phyloP scores from a whole-genome alignment of 169 alveolate species.

The Toxoplasma gondii region DNA sequence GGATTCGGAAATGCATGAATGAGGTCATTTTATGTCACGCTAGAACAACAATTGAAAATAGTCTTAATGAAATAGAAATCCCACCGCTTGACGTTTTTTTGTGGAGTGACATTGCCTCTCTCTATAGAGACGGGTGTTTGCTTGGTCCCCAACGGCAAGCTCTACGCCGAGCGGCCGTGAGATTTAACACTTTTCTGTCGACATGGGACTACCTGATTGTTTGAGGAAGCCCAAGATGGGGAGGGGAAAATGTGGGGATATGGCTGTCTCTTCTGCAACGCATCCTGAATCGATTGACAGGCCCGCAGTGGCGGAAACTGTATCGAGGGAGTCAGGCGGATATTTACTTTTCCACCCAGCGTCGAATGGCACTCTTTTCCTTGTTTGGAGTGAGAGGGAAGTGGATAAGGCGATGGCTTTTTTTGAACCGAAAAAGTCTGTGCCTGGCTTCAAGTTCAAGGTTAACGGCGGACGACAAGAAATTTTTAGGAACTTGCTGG shows the following conservation, averaged over 20 bases:
- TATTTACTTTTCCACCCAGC: constrained; percentile 72
- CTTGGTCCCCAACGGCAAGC: too few species aligned
- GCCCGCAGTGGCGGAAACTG: not conserved
- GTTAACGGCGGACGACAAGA: constrained; percentile 71
- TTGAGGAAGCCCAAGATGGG: not conserved
- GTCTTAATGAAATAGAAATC: too few species aligned
- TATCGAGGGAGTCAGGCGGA: constrained; percentile 70
- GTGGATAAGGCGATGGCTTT: constrained; percentile 70
- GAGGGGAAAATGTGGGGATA: not conserved
- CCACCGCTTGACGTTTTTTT: too few species aligned
- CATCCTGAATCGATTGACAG: not conserved
- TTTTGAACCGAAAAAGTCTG: constrained; percentile 69
- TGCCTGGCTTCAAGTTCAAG: constrained; percentile 71
- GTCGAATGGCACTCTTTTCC: constrained; percentile 74
- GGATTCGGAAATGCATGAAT: too few species aligned
- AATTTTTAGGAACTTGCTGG: constrained; percentile 72
- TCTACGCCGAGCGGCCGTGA: too few species aligned
- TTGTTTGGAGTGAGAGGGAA: constrained; percentile 69
- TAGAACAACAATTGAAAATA: too few species aligned
- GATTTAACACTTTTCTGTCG: not conserved
- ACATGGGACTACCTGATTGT: not conserved
- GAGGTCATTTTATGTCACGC: too few species aligned
- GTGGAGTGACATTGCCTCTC: too few species aligned
- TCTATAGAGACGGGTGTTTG: too few species aligned
- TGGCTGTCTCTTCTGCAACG: not conserved